phyloP scores from a whole-genome alignment of 2,329 filamentous ascomycete genomes.

The Neofusicoccum parvum region DNA sequence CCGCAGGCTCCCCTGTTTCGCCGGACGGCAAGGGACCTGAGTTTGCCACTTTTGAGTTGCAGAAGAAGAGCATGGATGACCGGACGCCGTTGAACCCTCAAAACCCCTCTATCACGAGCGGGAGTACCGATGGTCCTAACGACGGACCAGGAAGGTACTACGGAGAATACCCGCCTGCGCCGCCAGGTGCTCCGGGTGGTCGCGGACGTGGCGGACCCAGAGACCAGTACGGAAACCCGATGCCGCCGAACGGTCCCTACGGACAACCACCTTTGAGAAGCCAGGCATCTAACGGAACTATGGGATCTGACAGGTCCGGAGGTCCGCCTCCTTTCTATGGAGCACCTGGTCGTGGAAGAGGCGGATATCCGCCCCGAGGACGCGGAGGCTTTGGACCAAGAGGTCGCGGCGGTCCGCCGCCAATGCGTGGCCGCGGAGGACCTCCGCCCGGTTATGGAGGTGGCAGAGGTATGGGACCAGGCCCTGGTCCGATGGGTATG shows the following conservation, averaged over 20 bases:
- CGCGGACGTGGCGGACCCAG: conserved; percentile 38
- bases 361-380: conserved; percentile 34
- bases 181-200: conserved; percentile 30
- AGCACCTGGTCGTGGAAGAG: conserved; percentile 25
- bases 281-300: conserved; percentile 40
- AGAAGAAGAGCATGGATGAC: conserved; percentile 66
- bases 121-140: conserved; percentile 43
- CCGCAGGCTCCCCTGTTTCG: conserved; percentile 38
- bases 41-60: conserved; percentile 66
- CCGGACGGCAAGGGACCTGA: conserved; percentile 52
- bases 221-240: conserved; percentile 68
- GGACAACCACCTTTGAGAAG: conserved; percentile 41
- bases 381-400: conserved; percentile 40
- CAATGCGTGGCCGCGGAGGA: conserved; percentile 31
- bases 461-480: conserved; percentile 34
- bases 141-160: conserved; percentile 42
- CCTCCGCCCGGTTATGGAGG: conserved; percentile 44
- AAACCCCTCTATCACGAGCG: conserved; percentile 60
- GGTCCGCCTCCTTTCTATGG: conserved; percentile 35
- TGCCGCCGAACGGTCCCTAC: conserved; percentile 45
- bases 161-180: conserved; percentile 38
- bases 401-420: conserved; percentile 36
- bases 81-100: conserved; percentile 69
- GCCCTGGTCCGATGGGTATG: conserved; percentile 21
- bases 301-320: conserved; percentile 43